phyloP scores from a whole-genome alignment of 345 rosid species.

The Eucalyptus fibrosa region DNA sequence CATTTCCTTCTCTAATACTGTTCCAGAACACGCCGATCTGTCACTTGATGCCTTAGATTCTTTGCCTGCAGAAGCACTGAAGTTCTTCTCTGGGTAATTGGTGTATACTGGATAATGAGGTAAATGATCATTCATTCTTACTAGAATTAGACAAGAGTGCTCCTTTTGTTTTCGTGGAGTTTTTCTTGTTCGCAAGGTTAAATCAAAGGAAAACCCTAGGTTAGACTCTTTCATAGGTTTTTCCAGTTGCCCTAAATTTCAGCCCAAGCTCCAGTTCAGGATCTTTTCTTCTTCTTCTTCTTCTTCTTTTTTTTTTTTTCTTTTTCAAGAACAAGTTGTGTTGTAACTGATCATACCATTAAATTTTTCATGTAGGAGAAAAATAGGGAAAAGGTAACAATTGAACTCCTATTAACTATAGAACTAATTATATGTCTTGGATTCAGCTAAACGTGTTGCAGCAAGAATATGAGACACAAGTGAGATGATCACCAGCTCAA shows the following conservation, averaged over 20 bases:
- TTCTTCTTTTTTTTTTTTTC: too few relatives aligned
- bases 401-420: neutral
- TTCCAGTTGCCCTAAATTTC: neutral
- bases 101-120: neutral
- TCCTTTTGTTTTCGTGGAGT: neutral
- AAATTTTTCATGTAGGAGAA: neutral
- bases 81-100: neutral
- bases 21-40: neutral
- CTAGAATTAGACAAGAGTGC: neutral
- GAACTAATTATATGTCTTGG: neutral
- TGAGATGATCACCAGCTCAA: neutral
- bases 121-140: neutral
- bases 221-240: neutral
- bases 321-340: neutral
- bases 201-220: neutral
- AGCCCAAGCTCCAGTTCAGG: neutral
- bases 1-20: neutral
- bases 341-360: neutral
- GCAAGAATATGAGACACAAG: neutral
- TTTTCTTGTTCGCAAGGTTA: neutral
- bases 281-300: neutral
- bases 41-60: neutral
- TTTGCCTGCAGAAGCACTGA: neutral
- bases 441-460: neutral
- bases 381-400: neutral